Base-by-base conservation (phyloP, 1,284 basidiomycete genomes). In the Naganishia albida region DNA sequence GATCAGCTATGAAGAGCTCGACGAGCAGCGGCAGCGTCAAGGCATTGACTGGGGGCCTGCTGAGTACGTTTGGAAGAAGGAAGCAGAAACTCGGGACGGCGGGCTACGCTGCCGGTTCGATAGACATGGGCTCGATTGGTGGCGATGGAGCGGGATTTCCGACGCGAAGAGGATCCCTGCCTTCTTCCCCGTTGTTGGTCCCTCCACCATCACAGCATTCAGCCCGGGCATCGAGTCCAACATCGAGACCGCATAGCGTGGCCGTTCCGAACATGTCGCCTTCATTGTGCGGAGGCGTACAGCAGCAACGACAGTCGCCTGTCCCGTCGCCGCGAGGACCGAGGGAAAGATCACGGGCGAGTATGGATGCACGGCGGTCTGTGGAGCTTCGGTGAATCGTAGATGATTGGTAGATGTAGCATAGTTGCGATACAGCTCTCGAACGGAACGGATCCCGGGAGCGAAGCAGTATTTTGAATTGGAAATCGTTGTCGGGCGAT, bases 11-110 rank as follows among this genome's bases (percentile, higher is more conserved):
- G 46, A 60, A 50, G 46, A 40, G 46, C 23, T 39, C 57, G 34
- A 25, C 46, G 20, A 60, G 57, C 23, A 60, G 57, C 46, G 46
- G 46, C 34, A 60, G 57, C 46, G 57, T 60, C 34, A 60, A 60
- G 34, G 39, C 39, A 18, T 18, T 60, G 20, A 60, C 51, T 13
- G 34, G 26, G 13, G 49, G 49, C 0, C 16, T 53, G 7, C 34
- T 60, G 38, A 40, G 46, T 25, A 46, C 57, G 25, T 39, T 48
- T 2, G 48, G 57, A 30, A 49, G 57, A 46, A 34, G 51, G 18
- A 50, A 60, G 46, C 40, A 26, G 25, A 43, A 44, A 40, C 16
- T 56, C 46, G 51, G 51, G 8, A 48, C 20, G 46, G 13, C 20
- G 20, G 25, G 26, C 10, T 28, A 18, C 16, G 26, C 26, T 28